Conservation (phyloP, 208 protist species). For the Vickermania spadyakhi region DNA sequence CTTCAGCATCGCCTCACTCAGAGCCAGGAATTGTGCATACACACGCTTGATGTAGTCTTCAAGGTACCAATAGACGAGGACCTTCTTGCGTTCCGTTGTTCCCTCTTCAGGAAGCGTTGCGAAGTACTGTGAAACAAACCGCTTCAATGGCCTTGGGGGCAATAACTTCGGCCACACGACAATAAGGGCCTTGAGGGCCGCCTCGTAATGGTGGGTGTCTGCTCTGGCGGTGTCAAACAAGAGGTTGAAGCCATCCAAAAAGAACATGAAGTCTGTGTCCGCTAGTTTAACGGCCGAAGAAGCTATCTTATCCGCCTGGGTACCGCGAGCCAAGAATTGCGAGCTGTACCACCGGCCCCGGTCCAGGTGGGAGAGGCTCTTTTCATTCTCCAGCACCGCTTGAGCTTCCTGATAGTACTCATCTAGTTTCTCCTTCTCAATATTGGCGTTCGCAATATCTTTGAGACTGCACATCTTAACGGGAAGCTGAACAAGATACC, state of each 20-base stretch:
- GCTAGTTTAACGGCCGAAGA: slow-evolving; percentile 81
- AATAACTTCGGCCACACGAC: slow-evolving; percentile 84
- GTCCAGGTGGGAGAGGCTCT: slow-evolving; percentile 43
- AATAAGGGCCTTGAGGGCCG: slow-evolving; percentile 78
- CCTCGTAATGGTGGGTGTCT: slow-evolving; percentile 88
- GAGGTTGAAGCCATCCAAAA: slow-evolving; percentile 81
- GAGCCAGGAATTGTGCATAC: slow-evolving; percentile 81
- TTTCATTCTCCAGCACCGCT: slow-evolving; percentile 53
- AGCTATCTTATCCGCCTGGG: slow-evolving; percentile 79
- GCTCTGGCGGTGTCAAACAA: slow-evolving; percentile 85
- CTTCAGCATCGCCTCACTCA: slow-evolving; percentile 86
- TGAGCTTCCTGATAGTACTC: slow-evolving; percentile 75
- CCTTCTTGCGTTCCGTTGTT: slow-evolving; percentile 30
- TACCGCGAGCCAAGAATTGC: slow-evolving; percentile 84
- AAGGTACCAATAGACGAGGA: slow-evolving; percentile 87
- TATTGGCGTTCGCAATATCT: slow-evolving; percentile 68
- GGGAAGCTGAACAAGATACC: slow-evolving; percentile 67
- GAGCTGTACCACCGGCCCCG: slow-evolving; percentile 79
- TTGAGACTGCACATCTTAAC: slow-evolving; percentile 75
- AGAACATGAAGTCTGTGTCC: slow-evolving; percentile 91
- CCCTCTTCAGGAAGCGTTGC: slow-evolving; percentile 75
- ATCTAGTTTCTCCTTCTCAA: slow-evolving; percentile 78
- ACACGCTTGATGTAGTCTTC: slow-evolving; percentile 89
- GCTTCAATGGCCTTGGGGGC: slow-evolving; percentile 74
- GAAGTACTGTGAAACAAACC: slow-evolving; percentile 86